These are phyloP conservation scores for Cladophialophora carrionii DNA, from an alignment of 2,329 filamentous ascomycete species.

Conservation along the genomic window DNA sequence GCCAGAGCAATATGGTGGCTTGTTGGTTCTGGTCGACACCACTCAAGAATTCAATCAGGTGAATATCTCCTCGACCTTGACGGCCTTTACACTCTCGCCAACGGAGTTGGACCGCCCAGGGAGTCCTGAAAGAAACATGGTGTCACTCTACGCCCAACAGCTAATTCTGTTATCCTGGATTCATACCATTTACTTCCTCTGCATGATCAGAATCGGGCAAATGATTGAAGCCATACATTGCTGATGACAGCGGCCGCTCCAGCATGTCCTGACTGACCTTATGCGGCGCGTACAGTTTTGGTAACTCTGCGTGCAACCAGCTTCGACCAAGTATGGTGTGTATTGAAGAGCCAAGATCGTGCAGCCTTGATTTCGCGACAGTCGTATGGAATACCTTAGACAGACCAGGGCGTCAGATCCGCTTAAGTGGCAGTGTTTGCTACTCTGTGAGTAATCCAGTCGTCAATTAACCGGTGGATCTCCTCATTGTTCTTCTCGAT, in stretches of 20 bases:
- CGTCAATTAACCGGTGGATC: conserved; percentile 14
- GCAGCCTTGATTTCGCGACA: not conserved
- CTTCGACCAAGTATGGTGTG: conserved; percentile 4
- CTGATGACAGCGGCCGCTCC: not conserved
- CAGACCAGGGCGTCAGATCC: not conserved
- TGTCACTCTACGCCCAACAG: not conserved
- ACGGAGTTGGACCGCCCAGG: not conserved
- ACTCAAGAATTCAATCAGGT: not conserved
- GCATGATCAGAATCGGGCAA: not conserved
- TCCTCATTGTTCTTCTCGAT: conserved; percentile 33
- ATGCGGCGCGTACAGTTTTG: not conserved
- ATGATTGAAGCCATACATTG: not conserved
- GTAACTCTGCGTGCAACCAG: not conserved
- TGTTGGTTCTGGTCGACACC: not conserved
- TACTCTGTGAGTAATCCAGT: conserved; percentile 15
- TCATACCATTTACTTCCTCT: not conserved
- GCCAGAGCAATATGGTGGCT: not conserved
- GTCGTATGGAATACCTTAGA: not conserved
- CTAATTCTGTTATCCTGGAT: not conserved
- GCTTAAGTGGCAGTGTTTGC: conserved; percentile 1
- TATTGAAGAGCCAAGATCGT: conserved; percentile 3
- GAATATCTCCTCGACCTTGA: not conserved
- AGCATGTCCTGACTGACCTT: conserved; percentile 8
- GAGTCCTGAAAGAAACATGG: not conserved
- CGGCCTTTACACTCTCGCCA: not conserved